Evolutionary conservation across 306 rosid species (phyloP).

Genomic region (Prosopis cineraria): DNA sequence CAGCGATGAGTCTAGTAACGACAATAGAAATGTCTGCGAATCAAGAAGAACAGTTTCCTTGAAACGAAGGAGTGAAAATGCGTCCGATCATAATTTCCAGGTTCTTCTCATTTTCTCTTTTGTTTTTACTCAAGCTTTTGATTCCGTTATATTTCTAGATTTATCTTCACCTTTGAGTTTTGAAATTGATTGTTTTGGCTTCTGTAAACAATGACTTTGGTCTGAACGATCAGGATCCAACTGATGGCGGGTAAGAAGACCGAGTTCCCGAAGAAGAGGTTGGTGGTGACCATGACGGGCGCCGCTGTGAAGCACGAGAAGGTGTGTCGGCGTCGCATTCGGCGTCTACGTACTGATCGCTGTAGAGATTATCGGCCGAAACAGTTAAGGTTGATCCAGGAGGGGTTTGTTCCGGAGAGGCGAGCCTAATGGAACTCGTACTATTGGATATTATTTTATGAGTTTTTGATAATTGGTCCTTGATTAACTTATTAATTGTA

Average conservation of each 20-base stretch:
- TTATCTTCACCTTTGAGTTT: background rate
- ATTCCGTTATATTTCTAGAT: background rate
- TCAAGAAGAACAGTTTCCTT: constrained; percentile 21
- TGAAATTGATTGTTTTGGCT: background rate
- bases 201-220: background rate
- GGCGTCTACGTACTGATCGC: background rate
- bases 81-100: constrained; percentile 44
- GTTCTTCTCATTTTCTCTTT: constrained; percentile 22
- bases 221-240: constrained; percentile 35
- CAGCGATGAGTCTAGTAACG: constrained; percentile 53
- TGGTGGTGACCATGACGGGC: constrained; percentile 9
- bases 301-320: constrained; percentile 21
- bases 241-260: constrained; percentile 20
- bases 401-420: constrained; percentile 31
- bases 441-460: background rate
- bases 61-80: constrained; percentile 52
- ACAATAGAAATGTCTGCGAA: constrained; percentile 32
- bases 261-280: constrained; percentile 9
- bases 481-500: no score
- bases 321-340: constrained; percentile 1
- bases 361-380: background rate
- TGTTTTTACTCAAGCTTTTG: background rate
- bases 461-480: background rate
- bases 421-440: background rate
- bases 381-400: background rate